Evolutionary conservation across 2,329 filamentous ascomycete genomes (phyloP), one percentile per base, ranked within the genome.

Genomic region (Aspergillus pseudoterreus): DNA sequence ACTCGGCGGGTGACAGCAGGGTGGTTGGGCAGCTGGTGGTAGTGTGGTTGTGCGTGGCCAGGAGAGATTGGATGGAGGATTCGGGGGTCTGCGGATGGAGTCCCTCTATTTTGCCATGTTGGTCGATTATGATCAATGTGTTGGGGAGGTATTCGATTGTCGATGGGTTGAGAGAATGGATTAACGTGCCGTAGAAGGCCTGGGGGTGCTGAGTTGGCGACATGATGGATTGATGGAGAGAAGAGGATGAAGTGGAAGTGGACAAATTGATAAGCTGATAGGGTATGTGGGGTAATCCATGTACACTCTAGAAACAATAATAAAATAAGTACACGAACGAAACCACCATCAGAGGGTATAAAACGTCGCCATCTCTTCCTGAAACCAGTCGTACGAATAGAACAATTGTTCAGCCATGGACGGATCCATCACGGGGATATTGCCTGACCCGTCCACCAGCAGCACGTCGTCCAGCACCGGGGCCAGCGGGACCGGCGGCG

Each of bases 351-450:
- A 69, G 52, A 70, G 61, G 59, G 67, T 70, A 67, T 71, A 71
- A 57, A 66, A 70, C 24, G 61, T 68, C 39, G 68, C 67, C 66
- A 71, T 69, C 51, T 71, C 68, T 57, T 70, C 66, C 51, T 71
- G 68, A 35, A 71, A 71, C 67, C 67, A 71, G 54, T 70, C 68
- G 49, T 71, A 70, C 2, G 67, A 70, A 51, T 70, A 70, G 22
- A 64, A 68, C 44, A 71, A 53, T 55, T 71, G 67, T 39, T 71
- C 67, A 19, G 67, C 67, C 61, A 71, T 59, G 48, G 67, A 64
- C 5, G 67, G 65, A 57, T 71, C 67, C 22, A 70, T 63, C 47
- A 65, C 61, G 3, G 68, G 66, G 27, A 67, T 58, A 22, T 49
- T 57, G 3, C 63, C 64, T 32, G 65, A 64, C 15, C 53, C 59